phyloP scores from a whole-genome alignment of 2,329 filamentous ascomycete species.

The Dothidotthia symphoricarpi region DNA sequence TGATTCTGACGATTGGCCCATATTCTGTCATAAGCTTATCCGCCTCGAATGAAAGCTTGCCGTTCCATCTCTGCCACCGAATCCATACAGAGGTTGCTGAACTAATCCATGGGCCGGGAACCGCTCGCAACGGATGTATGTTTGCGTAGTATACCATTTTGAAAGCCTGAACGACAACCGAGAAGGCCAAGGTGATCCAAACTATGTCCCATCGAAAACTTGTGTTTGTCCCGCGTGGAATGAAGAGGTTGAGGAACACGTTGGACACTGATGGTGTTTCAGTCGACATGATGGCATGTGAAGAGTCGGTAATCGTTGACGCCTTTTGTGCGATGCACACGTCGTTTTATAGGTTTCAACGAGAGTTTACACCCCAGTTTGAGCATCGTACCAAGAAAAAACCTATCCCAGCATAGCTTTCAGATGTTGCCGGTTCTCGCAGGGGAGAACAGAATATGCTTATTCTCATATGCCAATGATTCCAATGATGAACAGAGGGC shows the following conservation, averaged over 20 bases:
- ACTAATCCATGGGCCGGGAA: conserved; percentile 20
- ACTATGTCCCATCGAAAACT: neutral
- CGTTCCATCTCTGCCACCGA: conserved; percentile 22
- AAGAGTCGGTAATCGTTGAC: too few species aligned
- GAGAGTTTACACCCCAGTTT: too few species aligned
- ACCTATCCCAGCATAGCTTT: too few species aligned
- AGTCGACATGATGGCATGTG: neutral
- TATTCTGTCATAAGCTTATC: conserved; percentile 19
- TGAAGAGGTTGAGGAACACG: neutral
- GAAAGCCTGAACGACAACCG: neutral
- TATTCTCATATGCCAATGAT: too few species aligned
- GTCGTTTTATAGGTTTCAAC: too few species aligned
- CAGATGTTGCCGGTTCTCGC: too few species aligned
- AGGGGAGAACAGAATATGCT: too few species aligned
- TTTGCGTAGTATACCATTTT: conserved; percentile 13
- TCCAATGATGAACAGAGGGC: too few species aligned
- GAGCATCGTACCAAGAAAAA: too few species aligned
- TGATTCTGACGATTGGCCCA: conserved; percentile 19
- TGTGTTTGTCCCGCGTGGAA: neutral
- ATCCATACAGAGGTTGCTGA: conserved; percentile 19
- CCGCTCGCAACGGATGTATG: conserved; percentile 12
- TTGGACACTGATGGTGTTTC: neutral
- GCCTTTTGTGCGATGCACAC: too few species aligned
- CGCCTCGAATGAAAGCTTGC: conserved; percentile 17
- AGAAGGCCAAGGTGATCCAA: neutral